Evolutionary conservation across 345 rosid species (phyloP).

Genomic region (Gossypium arboreum): DNA sequence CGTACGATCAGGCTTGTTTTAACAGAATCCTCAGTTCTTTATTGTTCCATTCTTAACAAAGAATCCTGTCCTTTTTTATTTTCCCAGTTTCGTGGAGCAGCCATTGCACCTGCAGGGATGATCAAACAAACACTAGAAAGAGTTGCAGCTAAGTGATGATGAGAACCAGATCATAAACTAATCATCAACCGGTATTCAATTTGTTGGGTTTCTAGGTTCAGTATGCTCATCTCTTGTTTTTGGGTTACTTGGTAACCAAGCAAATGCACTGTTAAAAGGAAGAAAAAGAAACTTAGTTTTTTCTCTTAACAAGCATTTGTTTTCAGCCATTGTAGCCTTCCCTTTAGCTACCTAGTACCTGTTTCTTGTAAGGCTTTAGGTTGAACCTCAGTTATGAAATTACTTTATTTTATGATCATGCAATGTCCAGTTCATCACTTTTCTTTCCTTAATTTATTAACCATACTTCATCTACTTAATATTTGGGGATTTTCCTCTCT

Average conservation of each 20-base stretch:
- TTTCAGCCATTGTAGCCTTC: neutral
- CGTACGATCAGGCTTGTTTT: neutral
- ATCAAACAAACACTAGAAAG: slow-evolving; percentile 59
- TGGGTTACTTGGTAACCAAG: neutral
- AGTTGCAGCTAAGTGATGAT: slow-evolving; percentile 39
- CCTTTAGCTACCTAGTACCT: neutral
- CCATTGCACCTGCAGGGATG: slow-evolving; percentile 60
- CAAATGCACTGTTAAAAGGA: neutral
- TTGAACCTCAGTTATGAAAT: neutral
- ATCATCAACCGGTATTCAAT: neutral
- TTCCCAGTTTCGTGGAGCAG: slow-evolving; percentile 58
- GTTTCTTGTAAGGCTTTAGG: neutral
- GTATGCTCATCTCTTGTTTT: slow-evolving; percentile 6
- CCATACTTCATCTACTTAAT: neutral
- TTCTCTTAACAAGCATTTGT: neutral
- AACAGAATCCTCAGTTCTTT: neutral
- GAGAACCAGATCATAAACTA: slow-evolving; percentile 10
- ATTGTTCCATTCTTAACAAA: neutral
- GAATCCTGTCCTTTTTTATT: neutral
- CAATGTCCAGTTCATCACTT: neutral
- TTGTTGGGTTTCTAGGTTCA: slow-evolving; percentile 6
- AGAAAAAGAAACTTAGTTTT: neutral
- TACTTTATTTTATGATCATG: neutral
- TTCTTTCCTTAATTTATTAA: neutral
- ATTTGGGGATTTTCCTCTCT: no score